These are phyloP conservation scores for Botrytis sinoallii DNA, from an alignment of 2,329 filamentous ascomycete species.

Conservation along the genomic window DNA sequence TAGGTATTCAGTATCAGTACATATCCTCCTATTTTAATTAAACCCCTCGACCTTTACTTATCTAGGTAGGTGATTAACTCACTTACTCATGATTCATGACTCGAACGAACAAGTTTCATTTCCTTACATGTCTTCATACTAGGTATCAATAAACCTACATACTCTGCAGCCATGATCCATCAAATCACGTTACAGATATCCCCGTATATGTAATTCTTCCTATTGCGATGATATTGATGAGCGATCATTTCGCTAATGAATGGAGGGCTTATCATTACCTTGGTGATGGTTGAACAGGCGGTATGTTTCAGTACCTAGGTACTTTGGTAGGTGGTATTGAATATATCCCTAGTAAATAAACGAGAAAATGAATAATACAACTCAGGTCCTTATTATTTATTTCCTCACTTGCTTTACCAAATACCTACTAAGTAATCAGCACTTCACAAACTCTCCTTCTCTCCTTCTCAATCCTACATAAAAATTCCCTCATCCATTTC, in stretches of 20 bases:
- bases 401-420: too few relatives aligned
- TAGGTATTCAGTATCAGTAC: background rate
- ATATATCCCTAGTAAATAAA: too few relatives aligned
- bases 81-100: background rate
- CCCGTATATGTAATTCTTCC: background rate
- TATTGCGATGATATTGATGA: too few relatives aligned
- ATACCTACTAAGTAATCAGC: too few relatives aligned
- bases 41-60: background rate
- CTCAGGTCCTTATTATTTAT: too few relatives aligned
- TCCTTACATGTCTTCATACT: too few relatives aligned
- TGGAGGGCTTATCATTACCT: background rate
- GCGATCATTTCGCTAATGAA: background rate
- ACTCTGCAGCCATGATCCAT: background rate
- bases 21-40: background rate
- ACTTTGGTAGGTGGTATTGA: too few relatives aligned
- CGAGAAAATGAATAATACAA: too few relatives aligned
- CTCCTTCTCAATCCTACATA: background rate
- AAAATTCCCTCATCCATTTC: background rate
- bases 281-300: background rate
- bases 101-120: background rate
- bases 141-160: background rate
- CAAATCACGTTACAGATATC: background rate
- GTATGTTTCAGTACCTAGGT: too few relatives aligned
- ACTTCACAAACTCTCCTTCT: too few relatives aligned
- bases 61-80: background rate